A percentile compares a stretch with the other conserved stretches of the same genome.
phyloP scores from a whole-genome alignment of 768 basidiomycete genomes.

The Kwoniella bestiolae region DNA sequence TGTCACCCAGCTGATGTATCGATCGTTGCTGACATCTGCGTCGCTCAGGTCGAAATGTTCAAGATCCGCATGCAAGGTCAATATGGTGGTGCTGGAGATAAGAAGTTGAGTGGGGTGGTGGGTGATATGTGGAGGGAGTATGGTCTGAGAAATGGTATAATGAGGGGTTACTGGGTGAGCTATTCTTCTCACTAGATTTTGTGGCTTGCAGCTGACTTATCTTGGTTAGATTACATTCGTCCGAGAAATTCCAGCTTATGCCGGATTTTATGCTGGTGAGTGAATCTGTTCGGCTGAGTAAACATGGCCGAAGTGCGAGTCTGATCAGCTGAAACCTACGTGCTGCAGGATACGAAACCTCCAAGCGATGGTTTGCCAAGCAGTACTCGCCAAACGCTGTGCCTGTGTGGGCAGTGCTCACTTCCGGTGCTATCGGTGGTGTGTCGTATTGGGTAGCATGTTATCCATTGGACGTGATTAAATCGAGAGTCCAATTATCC shows the following conservation, averaged over 20 bases:
- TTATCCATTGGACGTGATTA: constrained; percentile 90
- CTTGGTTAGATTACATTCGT: constrained; percentile 77
- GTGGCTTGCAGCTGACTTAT: background rate
- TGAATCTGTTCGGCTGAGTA: too few relatives aligned
- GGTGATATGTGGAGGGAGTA: constrained; percentile 83
- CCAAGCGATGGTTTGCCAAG: constrained; percentile 73
- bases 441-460: constrained; percentile 92
- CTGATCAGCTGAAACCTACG: background rate
- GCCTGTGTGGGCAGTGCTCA: constrained; percentile 39
- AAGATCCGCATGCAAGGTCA: constrained; percentile 97
- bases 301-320: constrained; percentile 63
- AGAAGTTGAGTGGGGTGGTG: constrained; percentile 72
- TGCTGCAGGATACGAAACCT: constrained; percentile 77
- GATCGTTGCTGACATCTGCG: background rate
- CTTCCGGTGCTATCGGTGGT: constrained; percentile 61
- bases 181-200: background rate
- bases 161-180: constrained; percentile 94
- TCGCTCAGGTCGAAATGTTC: constrained; percentile 75
- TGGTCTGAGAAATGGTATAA: constrained; percentile 84
- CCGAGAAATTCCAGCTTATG: constrained; percentile 94
- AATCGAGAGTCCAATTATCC: constrained; percentile 85
- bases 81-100: constrained; percentile 79
- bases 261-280: constrained; percentile 67
- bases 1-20: background rate
- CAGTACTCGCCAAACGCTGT: constrained; percentile 16